phyloP scores from a whole-genome alignment of 768 basidiomycete species.

The Mrakia hoshinonis region DNA sequence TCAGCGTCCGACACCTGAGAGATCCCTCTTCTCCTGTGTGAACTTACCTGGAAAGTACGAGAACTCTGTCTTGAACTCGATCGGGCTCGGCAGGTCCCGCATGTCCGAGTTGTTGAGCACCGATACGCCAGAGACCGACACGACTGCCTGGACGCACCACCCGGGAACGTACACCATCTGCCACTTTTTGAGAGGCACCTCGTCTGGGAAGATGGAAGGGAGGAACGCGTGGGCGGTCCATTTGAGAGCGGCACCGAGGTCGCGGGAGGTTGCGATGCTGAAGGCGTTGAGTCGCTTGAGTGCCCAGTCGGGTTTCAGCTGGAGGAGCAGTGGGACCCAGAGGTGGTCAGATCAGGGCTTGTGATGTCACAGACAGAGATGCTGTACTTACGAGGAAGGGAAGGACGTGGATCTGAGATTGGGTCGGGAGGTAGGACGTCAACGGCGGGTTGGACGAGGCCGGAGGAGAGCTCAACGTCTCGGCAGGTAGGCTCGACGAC shows the following conservation, averaged over 20 bases:
- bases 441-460: background rate
- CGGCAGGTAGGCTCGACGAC: no score
- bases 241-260: background rate
- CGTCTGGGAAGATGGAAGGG: background rate
- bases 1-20: background rate
- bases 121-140: background rate
- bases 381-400: background rate
- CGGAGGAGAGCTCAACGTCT: background rate
- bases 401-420: background rate
- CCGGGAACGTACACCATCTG: background rate
- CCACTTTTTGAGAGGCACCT: background rate
- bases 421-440: background rate
- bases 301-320: background rate
- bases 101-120: background rate
- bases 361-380: background rate
- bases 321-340: no score
- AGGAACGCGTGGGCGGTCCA: background rate
- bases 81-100: no score
- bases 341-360: no score
- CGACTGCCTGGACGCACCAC: background rate
- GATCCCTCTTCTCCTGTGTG: background rate
- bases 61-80: background rate
- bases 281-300: background rate
- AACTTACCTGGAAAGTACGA: background rate
- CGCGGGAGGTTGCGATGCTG: background rate